phyloP scores from a whole-genome alignment of 768 basidiomycete genomes.

The Cystobasidiopsis lactophilus region DNA sequence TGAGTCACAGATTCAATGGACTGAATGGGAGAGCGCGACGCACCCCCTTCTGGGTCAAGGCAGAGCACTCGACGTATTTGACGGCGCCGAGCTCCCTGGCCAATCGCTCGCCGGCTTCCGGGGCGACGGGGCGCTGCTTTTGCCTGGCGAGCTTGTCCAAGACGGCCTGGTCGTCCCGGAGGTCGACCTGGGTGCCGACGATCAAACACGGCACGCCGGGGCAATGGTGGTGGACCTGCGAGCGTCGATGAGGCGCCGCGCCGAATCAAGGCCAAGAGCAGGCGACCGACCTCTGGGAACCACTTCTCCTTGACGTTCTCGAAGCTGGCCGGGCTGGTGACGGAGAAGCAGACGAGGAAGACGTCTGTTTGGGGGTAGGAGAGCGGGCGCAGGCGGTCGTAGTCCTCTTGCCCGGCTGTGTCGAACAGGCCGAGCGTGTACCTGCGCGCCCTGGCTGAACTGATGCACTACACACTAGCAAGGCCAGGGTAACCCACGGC shows the following conservation, averaged over 20 bases:
- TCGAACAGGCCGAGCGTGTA: slow-evolving; percentile 96
- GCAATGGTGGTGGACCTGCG: slow-evolving; percentile 80
- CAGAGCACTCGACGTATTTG: slow-evolving; percentile 98
- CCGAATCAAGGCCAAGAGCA: not conserved
- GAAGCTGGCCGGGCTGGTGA: slow-evolving; percentile 92
- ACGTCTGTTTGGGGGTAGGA: slow-evolving; percentile 99
- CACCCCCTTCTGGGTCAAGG: slow-evolving; percentile 84
- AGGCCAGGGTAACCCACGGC: no score
- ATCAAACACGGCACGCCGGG: slow-evolving; percentile 98
- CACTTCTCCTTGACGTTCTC: slow-evolving; percentile 99
- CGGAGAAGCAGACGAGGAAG: slow-evolving; percentile 97
- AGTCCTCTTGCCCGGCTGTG: slow-evolving; percentile 99
- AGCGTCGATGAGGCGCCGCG: not conserved
- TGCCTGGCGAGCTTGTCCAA: slow-evolving; percentile 86
- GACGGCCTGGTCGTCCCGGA: slow-evolving; percentile 79
- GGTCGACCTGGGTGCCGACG: slow-evolving; percentile 92
- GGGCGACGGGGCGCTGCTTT: slow-evolving; percentile 78
- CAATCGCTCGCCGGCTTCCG: slow-evolving; percentile 75
- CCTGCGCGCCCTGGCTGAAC: no score
- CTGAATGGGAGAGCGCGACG: no score
- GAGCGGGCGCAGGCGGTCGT: slow-evolving; percentile 92
- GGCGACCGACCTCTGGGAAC: slow-evolving; percentile 58
- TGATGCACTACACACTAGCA: no score
- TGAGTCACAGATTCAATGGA: not conserved
- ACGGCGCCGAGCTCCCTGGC: slow-evolving; percentile 95